phyloP scores from a whole-genome alignment of 2,329 filamentous ascomycete genomes.

The Claviceps sp. region DNA sequence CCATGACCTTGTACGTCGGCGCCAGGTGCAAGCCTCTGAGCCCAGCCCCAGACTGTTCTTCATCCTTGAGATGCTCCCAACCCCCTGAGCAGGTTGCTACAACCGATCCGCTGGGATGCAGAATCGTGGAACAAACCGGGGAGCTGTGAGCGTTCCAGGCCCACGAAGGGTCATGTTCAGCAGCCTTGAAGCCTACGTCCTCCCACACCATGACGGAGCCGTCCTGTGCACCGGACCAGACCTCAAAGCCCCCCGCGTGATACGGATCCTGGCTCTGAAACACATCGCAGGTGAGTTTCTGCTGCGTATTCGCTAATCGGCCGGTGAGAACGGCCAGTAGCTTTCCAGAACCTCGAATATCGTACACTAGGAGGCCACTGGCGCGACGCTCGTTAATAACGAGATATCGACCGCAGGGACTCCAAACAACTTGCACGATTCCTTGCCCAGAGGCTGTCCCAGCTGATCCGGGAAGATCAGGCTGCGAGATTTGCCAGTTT shows the following conservation, averaged over 20 bases:
- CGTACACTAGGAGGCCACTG: slow-evolving; percentile 44
- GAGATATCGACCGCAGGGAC: slow-evolving; percentile 48
- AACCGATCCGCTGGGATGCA: slow-evolving; percentile 43
- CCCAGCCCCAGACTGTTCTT: neutral
- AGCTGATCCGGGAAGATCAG: slow-evolving; percentile 26
- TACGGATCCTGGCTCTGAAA: slow-evolving; percentile 28
- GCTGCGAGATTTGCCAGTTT: slow-evolving; percentile 46
- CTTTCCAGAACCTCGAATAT: slow-evolving; percentile 44
- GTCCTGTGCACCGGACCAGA: slow-evolving; percentile 46
- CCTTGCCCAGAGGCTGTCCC: slow-evolving; percentile 45
- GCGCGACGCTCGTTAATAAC: slow-evolving; percentile 48
- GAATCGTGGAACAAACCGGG: slow-evolving; percentile 33
- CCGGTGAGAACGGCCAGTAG: slow-evolving; percentile 42
- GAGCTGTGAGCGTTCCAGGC: slow-evolving; percentile 34
- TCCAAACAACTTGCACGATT: slow-evolving; percentile 48
- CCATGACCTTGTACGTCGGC: slow-evolving; percentile 1
- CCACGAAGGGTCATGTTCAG: slow-evolving; percentile 32
- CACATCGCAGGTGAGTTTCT: slow-evolving; percentile 41
- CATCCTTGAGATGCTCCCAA: slow-evolving; percentile 25
- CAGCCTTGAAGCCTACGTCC: slow-evolving; percentile 34
- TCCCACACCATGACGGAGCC: slow-evolving; percentile 48
- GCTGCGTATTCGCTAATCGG: slow-evolving; percentile 37
- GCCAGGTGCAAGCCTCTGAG: neutral
- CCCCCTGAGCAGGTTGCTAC: slow-evolving; percentile 43
- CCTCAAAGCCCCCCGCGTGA: slow-evolving; percentile 35